Percentiles rank a stretch among this genome's conserved stretches.
phyloP scores from a whole-genome alignment of 352 stramenopile genomes.

The Phytophthora ramorum region DNA sequence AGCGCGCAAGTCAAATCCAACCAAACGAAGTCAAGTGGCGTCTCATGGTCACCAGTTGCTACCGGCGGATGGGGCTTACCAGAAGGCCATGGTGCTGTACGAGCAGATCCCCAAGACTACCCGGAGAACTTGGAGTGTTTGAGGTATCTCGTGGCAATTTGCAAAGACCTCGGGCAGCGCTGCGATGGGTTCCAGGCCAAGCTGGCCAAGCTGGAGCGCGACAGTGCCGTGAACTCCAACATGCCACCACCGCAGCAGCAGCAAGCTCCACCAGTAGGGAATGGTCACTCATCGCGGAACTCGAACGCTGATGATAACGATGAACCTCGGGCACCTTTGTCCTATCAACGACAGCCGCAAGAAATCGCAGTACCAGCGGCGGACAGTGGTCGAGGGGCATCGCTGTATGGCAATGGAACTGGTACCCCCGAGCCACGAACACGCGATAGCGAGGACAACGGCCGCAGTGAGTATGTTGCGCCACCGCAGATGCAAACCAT shows the following conservation, averaged over 20 bases:
- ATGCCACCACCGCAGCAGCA: conserved; percentile 46
- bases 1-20: conserved; percentile 94
- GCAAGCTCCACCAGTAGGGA: conserved; percentile 23
- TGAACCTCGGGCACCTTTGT: conserved; percentile 15
- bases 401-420: conserved; percentile 33
- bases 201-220: conserved; percentile 90
- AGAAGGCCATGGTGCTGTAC: conserved; percentile 94
- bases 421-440: conserved; percentile 25
- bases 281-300: conserved; percentile 33
- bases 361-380: conserved; percentile 39
- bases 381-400: conserved; percentile 22
- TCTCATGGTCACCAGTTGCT: conserved; percentile 97
- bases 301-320: conserved; percentile 25
- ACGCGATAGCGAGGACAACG: conserved; percentile 37
- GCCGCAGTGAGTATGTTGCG: conserved; percentile 47
- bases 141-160: conserved; percentile 93
- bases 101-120: conserved; percentile 94
- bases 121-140: conserved; percentile 95
- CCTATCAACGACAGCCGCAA: conserved; percentile 32
- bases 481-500: conserved; percentile 46
- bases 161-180: conserved; percentile 93
- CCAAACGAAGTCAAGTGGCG: conserved; percentile 96
- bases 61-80: conserved; percentile 94
- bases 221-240: conserved; percentile 51
- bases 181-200: conserved; percentile 95